Evolutionary conservation across 345 rosid genomes (phyloP).

Genomic region (Psidium guajava): DNA sequence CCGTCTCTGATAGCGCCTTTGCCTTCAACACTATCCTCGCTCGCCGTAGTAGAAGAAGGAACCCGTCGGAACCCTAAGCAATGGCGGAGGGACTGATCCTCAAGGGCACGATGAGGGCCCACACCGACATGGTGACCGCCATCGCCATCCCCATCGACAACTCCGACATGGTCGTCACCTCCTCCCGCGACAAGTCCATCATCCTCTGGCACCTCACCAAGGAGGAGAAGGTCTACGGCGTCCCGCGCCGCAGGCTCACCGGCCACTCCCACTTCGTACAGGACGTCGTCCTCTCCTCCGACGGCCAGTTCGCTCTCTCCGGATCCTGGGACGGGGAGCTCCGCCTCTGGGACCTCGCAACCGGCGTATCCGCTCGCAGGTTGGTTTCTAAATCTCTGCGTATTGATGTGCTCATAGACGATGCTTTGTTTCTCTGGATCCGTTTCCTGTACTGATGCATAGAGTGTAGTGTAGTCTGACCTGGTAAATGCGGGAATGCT

Average conservation of each 20-base stretch:
- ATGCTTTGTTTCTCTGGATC: background rate
- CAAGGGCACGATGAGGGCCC: slow-evolving; percentile 88
- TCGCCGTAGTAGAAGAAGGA: background rate
- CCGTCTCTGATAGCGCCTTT: background rate
- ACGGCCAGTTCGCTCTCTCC: slow-evolving; percentile 49
- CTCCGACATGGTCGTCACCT: slow-evolving; percentile 77
- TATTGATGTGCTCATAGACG: background rate
- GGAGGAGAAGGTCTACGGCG: slow-evolving; percentile 80
- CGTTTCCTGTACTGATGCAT: background rate
- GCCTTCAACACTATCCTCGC: background rate
- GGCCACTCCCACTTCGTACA: slow-evolving; percentile 94
- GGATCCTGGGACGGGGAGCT: slow-evolving; percentile 56
- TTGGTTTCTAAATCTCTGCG: background rate
- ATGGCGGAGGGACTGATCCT: slow-evolving; percentile 74
- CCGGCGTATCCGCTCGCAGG: slow-evolving; percentile 38
- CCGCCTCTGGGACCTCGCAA: slow-evolving; percentile 44
- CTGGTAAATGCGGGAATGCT: background rate
- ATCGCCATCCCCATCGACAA: slow-evolving; percentile 90
- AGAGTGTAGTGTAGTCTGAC: background rate
- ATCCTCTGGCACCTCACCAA: slow-evolving; percentile 82
- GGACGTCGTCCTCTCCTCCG: slow-evolving; percentile 95
- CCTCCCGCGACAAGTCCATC: slow-evolving; percentile 97
- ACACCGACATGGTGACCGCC: slow-evolving; percentile 93
- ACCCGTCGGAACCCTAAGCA: background rate
- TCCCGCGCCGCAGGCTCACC: slow-evolving; percentile 78